Evolutionary conservation across 768 basidiomycete species (phyloP).

Genomic region (Sarcodon aspratus): DNA sequence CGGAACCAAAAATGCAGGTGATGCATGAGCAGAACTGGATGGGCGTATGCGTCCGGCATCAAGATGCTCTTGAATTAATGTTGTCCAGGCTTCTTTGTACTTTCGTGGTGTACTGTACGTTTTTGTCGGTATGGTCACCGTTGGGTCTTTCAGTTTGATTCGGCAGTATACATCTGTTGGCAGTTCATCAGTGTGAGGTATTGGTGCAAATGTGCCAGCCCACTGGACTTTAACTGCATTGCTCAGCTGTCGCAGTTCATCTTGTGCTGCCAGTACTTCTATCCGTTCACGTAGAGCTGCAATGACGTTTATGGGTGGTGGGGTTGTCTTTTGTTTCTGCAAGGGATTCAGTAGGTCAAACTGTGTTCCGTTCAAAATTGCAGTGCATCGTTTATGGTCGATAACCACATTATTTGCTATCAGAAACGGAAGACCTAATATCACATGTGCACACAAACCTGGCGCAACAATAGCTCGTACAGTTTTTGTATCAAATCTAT

Average conservation of each 20-base stretch:
- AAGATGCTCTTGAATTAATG: conserved; percentile 21
- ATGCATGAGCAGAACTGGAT: conserved; percentile 18
- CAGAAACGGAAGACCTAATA: conserved; percentile 25
- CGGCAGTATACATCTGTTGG: conserved; percentile 12
- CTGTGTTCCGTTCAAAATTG: conserved; percentile 1
- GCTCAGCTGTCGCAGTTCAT: background rate
- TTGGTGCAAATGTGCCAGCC: conserved; percentile 12
- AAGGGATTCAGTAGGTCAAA: no score
- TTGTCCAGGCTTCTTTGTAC: conserved; percentile 21
- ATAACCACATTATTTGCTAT: conserved; percentile 20
- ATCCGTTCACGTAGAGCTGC: background rate
- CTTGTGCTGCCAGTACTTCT: background rate
- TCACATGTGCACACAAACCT: conserved; percentile 11
- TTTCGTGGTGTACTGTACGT: conserved; percentile 22
- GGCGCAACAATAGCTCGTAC: conserved; percentile 10
- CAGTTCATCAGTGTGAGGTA: conserved; percentile 12
- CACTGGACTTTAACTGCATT: conserved; percentile 7
- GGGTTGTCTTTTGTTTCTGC: no score
- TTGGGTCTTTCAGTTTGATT: conserved; percentile 17
- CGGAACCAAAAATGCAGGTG: conserved; percentile 26
- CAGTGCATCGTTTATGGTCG: conserved; percentile 10
- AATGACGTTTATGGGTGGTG: no score
- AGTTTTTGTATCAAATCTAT: no score
- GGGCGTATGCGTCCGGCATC: conserved; percentile 17
- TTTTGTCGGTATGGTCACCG: conserved; percentile 10